Evolutionary conservation across 345 rosid species (phyloP).

Genomic region (Rhodamnia argentea): DNA sequence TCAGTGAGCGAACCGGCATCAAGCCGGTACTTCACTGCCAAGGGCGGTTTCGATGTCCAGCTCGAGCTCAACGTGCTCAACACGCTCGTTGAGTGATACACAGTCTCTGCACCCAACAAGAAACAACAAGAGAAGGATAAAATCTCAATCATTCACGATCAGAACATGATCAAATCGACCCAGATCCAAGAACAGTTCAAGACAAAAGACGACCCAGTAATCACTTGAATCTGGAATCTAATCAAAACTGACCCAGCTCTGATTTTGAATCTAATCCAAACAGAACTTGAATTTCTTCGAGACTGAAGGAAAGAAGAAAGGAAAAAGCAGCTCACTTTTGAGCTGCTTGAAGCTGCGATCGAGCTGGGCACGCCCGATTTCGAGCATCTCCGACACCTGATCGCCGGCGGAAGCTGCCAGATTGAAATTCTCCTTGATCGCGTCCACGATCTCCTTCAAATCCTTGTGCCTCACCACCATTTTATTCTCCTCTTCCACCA

Average conservation of each 20-base stretch:
- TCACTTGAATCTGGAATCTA: neutral
- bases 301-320: neutral
- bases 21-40: slow-evolving; percentile 79
- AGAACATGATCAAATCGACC: neutral
- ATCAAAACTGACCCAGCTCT: neutral
- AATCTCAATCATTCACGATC: neutral
- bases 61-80: slow-evolving; percentile 85
- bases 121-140: neutral
- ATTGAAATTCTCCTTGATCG: slow-evolving; percentile 72
- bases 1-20: slow-evolving; percentile 50
- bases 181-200: neutral
- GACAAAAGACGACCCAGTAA: neutral
- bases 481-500: slow-evolving; percentile 36
- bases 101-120: slow-evolving; percentile 50
- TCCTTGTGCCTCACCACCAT: slow-evolving; percentile 91
- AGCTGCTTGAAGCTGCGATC: slow-evolving; percentile 86
- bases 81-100: slow-evolving; percentile 86
- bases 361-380: slow-evolving; percentile 81
- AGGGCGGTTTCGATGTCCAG: slow-evolving; percentile 93
- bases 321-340: slow-evolving; percentile 44
- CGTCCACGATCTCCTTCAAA: slow-evolving; percentile 83
- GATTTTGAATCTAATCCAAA: neutral
- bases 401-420: slow-evolving; percentile 78
- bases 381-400: slow-evolving; percentile 76
- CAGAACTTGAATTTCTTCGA: neutral